Evolutionary conservation across 2,329 filamentous ascomycete species (phyloP).

Genomic region (Botrytis paeoniae): DNA sequence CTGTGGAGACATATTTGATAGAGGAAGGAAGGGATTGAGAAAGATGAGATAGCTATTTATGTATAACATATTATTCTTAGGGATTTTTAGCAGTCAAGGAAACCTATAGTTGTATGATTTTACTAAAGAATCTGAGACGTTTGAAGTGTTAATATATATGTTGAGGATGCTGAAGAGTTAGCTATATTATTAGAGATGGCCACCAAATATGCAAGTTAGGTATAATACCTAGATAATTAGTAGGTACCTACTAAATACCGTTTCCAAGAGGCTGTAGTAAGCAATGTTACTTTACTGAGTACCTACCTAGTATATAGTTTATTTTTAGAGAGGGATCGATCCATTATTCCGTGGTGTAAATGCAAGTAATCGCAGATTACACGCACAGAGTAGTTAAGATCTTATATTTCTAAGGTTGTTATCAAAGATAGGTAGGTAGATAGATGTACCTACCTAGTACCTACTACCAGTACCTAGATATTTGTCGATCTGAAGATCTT

Average conservation of each 20-base stretch:
- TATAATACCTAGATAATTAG: too few species aligned
- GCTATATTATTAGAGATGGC: neutral
- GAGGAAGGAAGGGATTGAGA: neutral
- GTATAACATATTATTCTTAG: neutral
- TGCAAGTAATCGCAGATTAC: neutral
- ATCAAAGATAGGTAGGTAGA: neutral
- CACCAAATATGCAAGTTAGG: neutral
- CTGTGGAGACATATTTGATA: neutral
- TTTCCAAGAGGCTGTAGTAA: neutral
- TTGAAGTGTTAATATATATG: neutral
- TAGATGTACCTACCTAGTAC: too few species aligned
- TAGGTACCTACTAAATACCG: too few species aligned
- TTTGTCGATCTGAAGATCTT: too few species aligned
- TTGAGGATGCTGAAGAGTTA: neutral
- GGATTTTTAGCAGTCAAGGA: neutral
- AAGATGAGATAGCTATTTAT: neutral
- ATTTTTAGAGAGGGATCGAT: constrained; percentile 5
- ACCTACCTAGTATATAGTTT: neutral
- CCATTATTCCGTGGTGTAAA: neutral
- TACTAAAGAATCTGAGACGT: neutral
- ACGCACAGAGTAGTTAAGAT: too few species aligned
- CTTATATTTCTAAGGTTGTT: neutral
- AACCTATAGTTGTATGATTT: neutral
- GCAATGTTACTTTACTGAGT: too few species aligned
- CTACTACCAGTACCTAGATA: too few species aligned